Percentiles rank a stretch among this genome's conserved stretches.
Conservation (phyloP, 352 stramenopile genomes). For the Pythium insidiosum region DNA sequence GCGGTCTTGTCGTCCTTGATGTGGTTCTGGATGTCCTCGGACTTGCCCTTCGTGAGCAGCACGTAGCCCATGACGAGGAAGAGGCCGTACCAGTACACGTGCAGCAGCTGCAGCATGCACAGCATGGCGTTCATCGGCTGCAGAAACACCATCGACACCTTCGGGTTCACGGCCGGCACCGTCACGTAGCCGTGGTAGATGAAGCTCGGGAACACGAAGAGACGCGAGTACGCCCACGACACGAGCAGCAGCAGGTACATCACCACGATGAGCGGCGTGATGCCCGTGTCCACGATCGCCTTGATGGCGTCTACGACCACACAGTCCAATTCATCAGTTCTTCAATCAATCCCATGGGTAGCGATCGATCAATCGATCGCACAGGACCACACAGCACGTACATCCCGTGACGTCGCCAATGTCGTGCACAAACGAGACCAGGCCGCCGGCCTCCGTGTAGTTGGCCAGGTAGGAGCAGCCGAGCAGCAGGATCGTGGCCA, state of each 20-base stretch:
- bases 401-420: constrained; percentile 45
- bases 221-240: constrained; percentile 27
- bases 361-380: too few relatives aligned
- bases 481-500: constrained; percentile 55
- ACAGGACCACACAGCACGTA: too few relatives aligned
- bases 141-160: constrained; percentile 22
- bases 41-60: constrained; percentile 26
- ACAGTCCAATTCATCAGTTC: too few relatives aligned
- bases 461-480: constrained; percentile 44
- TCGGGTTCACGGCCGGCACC: constrained; percentile 17
- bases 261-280: constrained; percentile 22
- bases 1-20: constrained; percentile 6
- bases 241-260: constrained; percentile 26
- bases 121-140: constrained; percentile 28
- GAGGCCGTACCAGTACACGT: constrained; percentile 33
- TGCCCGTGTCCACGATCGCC: constrained; percentile 44
- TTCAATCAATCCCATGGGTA: too few relatives aligned
- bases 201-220: constrained; percentile 28
- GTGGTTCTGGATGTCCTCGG: constrained; percentile 35
- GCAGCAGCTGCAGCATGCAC: constrained; percentile 27
- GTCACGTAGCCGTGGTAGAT: constrained; percentile 25
- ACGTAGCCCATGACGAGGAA: constrained; percentile 43
- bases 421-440: constrained; percentile 44
- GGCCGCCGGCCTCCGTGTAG: constrained; percentile 32
- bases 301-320: constrained; percentile 47